Percentiles rank a stretch among this genome's conserved stretches.
These are phyloP conservation scores for Chaetomium fimeti DNA, from an alignment of 495 filamentous ascomycete genomes.

Conservation along the genomic window DNA sequence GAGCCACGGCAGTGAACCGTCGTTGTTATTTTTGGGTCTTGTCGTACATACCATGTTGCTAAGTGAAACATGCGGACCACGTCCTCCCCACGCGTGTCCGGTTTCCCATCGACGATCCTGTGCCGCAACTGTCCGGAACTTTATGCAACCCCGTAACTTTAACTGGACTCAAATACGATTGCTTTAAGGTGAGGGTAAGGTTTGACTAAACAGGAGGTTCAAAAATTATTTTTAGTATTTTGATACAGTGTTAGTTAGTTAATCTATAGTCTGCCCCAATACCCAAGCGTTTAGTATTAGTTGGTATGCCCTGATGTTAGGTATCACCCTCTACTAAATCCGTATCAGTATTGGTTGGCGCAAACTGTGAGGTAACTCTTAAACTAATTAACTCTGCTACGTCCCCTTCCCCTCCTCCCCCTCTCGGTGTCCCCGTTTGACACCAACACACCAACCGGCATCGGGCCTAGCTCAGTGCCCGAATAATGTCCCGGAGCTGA, in stretches of 20 bases:
- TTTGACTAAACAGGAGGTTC: no score
- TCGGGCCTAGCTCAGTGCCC: background rate
- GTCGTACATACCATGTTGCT: background rate
- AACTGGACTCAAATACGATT: no score
- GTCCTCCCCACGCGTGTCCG: background rate
- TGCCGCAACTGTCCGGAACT: constrained; percentile 13
- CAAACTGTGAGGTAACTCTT: no score
- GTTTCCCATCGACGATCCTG: constrained; percentile 1
- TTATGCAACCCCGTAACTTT: constrained; percentile 4
- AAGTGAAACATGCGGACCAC: background rate
- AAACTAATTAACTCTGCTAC: no score
- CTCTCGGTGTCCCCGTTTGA: background rate
- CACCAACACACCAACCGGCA: background rate
- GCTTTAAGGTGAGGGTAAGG: background rate
- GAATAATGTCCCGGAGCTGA: constrained; percentile 41
- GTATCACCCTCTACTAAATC: no score
- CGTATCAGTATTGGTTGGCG: no score
- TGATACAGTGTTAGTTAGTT: no score
- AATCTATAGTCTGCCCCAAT: no score
- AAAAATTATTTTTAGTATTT: no score
- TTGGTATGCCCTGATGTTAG: no score
- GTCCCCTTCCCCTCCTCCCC: constrained; percentile 2
- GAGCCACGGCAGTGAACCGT: background rate
- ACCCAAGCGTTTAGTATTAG: no score
- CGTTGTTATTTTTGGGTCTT: background rate